Base-by-base conservation (phyloP, 768 basidiomycete species). In the Hygrophorus pudorinus region DNA sequence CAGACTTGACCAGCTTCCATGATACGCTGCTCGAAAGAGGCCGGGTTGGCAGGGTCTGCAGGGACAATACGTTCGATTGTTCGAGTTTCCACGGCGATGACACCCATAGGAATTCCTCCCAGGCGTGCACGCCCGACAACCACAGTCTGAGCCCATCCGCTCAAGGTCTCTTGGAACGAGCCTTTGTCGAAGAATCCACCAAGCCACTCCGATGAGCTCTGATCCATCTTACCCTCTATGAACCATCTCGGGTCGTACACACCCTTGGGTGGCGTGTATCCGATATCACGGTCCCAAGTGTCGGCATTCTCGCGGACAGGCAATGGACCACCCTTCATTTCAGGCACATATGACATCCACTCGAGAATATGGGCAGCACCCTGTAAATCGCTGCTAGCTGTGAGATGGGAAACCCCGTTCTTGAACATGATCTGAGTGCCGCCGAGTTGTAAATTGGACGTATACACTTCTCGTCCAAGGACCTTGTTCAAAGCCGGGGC, bases 361-460 rank as follows among this genome's bases (percentile, higher is more conserved):
- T 91, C 78, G 36, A 97, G 68, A 52, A 98, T 97, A 47, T 92
- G 85, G 18, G 83, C 81, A 12, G 93, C 91, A 47, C 96, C 96
- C 62, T 98, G 89, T 28, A 99, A 69, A 60, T 99, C 96, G 59
- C 91, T 97, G 55, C 78, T 78, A 28, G 96, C 93, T 3, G 90
- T 93, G 47, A 98, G 69, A 61, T 99, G 96, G 4, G 94, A 96
- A 44, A 98, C 88, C 65, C 96, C 96, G 59, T 99, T 99, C 79
- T 97, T 97, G 79, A 91, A 87, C 96, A 99, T 98, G 71, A 99
- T 98, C 59, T 99, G 96, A n/a, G 96, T 98, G 44, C 96, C 96
- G 51, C 96, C 96, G 48, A 99, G 86, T 63, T 98, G 96, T 53
- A 99, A 65, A 63, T 98, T 98, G 44, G 92, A 96, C 7, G 96